Evolutionary conservation across 345 rosid species (phyloP), one percentile per base, ranked within the genome.

Genomic region (Gossypioides kirkii): DNA sequence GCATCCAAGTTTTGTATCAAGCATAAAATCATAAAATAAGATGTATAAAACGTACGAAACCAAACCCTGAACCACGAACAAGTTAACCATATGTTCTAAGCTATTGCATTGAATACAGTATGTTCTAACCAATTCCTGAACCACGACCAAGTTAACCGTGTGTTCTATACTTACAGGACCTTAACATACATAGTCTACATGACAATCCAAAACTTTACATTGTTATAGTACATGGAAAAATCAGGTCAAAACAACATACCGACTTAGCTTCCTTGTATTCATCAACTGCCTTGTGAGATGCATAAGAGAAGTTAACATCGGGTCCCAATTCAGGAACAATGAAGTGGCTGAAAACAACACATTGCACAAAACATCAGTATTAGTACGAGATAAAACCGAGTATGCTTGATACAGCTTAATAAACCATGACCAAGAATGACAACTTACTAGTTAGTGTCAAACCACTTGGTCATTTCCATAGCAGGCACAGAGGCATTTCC

Each of bases 381-480:
- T 49, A 17, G 46, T 2, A 22, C 14, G 2, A 38, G 11, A 32
- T 32, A 32, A 22, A 73, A 10, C 32, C 9, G 12, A 0, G 23
- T 36, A 49, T 2, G 22, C 10, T 18, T 6, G 12, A 55, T 12
- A 55, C 20, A 11, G 49, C 25, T 32, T 50, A 2, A 49, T 6
- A 8, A 41, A 42, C n/a, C n/a, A 58, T 12, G 26, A 13, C 53
- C 58, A 50, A n/a, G 61, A 41, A 52, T 23, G 60, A 1, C 60
- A 55, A 55, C 60, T 55, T 55, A 55, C 60, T 94, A 94, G 93
- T 94, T 94, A 85, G 98, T 94, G 86, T 94, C 98, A 72, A 94
- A 94, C 98, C 98, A 94, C 95, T 94, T 94, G 84, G 97, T 94
- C 98, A 94, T 94, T 79, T 94, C 98, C 98, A 94, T 94, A 47